These are phyloP conservation scores for Punctularia strigosozonata DNA, from an alignment of 768 basidiomycete species.

Conservation along the genomic window DNA sequence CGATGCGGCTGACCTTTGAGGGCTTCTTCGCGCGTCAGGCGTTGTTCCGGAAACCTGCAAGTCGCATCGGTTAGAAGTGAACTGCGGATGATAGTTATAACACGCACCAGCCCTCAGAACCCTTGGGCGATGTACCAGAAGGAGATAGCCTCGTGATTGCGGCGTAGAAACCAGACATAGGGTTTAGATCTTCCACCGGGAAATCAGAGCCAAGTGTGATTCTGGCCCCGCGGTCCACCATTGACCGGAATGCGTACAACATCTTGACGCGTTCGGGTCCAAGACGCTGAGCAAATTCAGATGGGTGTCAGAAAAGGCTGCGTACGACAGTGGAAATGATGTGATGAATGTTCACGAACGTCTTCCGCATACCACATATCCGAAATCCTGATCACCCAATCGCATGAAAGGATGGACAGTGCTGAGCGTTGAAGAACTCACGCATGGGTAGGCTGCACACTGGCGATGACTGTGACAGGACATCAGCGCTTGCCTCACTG, in stretches of 20 bases:
- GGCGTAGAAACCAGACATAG: conserved; percentile 79
- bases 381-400: conserved; percentile 38
- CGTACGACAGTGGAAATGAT: not conserved
- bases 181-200: conserved; percentile 82
- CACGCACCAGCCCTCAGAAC: conserved; percentile 68
- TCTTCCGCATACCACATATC: conserved; percentile 89
- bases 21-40: conserved; percentile 65
- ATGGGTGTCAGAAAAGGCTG: not conserved
- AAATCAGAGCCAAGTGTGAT: conserved; percentile 83
- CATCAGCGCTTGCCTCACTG: conserved; percentile 4
- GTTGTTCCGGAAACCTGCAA: conserved; percentile 72
- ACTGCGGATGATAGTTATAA: not conserved
- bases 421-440: conserved; percentile 24
- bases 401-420: conserved; percentile 1
- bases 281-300: conserved; percentile 15
- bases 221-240: conserved; percentile 49
- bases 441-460: conserved; percentile 85
- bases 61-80: not conserved
- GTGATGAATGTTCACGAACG: conserved; percentile 25
- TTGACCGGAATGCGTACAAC: conserved; percentile 78
- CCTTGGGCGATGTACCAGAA: conserved; percentile 69
- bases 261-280: conserved; percentile 76
- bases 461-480: conserved; percentile 60
- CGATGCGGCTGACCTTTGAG: conserved; percentile 40
- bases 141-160: conserved; percentile 66